Percentiles rank a stretch among this genome's conserved stretches.
phyloP scores from a whole-genome alignment of 169 alveolate species.

The Plasmodium blacklocki region DNA sequence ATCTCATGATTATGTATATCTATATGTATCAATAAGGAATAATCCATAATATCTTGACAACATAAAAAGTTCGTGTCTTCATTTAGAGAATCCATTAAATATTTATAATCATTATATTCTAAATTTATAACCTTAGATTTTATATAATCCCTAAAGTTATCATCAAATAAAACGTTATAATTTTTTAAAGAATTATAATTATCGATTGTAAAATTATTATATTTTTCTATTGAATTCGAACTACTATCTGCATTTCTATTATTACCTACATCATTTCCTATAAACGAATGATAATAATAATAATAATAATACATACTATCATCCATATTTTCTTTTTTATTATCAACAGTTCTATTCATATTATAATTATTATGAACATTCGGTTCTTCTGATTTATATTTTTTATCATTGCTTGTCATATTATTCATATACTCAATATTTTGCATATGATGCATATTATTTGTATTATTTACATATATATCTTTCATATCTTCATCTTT shows the following conservation, averaged over 20 bases:
- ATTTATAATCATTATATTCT: slow-evolving; percentile 48
- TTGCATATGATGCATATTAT: no score
- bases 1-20: slow-evolving; percentile 50
- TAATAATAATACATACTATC: slow-evolving; percentile 12
- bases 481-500: no score
- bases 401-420: no score
- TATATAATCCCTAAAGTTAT: slow-evolving; percentile 62
- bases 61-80: slow-evolving; percentile 43
- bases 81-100: slow-evolving; percentile 64
- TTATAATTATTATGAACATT: slow-evolving; percentile 11
- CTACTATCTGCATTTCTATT: slow-evolving; percentile 36
- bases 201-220: slow-evolving; percentile 38
- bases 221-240: slow-evolving; percentile 43
- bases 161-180: slow-evolving; percentile 64
- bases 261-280: background rate
- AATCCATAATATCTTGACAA: slow-evolving; percentile 69
- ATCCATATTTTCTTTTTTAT: slow-evolving; percentile 9
- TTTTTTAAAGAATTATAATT: slow-evolving; percentile 33
- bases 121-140: slow-evolving; percentile 55
- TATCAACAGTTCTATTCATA: slow-evolving; percentile 17
- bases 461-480: no score
- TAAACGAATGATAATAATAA: background rate
- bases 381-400: no score
- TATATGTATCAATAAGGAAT: slow-evolving; percentile 65
- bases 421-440: no score